Evolutionary conservation across 1,284 basidiomycete species (phyloP), one percentile per base, ranked within the genome.

Genomic region (Pascua sp.): DNA sequence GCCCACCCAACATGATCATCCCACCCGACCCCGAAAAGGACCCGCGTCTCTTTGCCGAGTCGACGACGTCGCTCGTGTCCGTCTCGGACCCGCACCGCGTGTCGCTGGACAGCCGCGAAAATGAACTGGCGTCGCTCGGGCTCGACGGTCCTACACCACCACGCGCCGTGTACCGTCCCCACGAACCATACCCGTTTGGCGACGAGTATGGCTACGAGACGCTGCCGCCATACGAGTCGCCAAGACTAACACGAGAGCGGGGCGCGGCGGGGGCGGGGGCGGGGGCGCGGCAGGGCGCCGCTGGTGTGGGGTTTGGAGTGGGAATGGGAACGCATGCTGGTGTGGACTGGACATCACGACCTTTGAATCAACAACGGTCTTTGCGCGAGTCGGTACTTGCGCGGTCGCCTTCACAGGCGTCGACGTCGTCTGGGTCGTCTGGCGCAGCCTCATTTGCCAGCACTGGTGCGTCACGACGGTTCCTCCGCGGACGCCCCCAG

Each of bases 11-110:
- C 54, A 78, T 78, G 77, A 78, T 78, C 61, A 73, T 78, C 58
- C 77, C 77, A 4, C 75, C 75, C 45, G 77, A 78, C 65, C 63
- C 72, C 2, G 77, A 78, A 58, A 78, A 78, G 62, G 75, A 75
- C 53, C 71, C 74, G 13, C 62, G 68, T 50, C 54, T 72, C 43
- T 75, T 73, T 59, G 47, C 56, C 47, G 56, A 47, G 49, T 51
- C 49, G 39, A 46, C 49, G 15, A 13, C 55, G 39, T 53, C 52
- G 15, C 52, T 53, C 32, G 46, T 53, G 45, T 47, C 44, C 1
- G 55, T 56, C 13, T 46, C 66, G 17, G 51, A 57, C n/a, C 56
- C 56, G 43, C 37, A 42, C 24, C 24, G 24, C 24, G 24, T 32
- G 24, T 32, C 24, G 24, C 24, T 4, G 24, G 24, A 32, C 24